phyloP scores from a whole-genome alignment of 768 basidiomycete species.

The Mycena leptocephala region DNA sequence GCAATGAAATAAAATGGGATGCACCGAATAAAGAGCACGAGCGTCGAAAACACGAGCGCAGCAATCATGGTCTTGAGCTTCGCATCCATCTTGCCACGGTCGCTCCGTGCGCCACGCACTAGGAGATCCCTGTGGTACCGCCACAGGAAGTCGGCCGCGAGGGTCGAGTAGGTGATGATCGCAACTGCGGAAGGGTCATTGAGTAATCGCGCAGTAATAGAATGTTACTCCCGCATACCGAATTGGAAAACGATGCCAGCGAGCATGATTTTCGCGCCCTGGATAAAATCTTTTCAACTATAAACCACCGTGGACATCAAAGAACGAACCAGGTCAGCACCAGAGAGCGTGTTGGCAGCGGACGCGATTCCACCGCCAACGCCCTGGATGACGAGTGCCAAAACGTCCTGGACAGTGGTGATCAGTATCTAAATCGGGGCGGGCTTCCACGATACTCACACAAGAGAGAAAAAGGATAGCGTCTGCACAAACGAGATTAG shows the following conservation, averaged over 20 bases:
- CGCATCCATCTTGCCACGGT: neutral
- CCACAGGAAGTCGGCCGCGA: constrained; percentile 63
- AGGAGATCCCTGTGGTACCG: constrained; percentile 58
- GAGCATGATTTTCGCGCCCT: constrained; percentile 64
- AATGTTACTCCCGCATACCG: constrained; percentile 41
- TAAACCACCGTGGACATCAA: neutral
- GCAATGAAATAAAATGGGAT: neutral
- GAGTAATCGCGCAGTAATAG: constrained; percentile 15
- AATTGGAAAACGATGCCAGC: constrained; percentile 77
- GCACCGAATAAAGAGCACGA: constrained; percentile 64
- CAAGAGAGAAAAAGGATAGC: constrained; percentile 55
- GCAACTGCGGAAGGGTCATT: constrained; percentile 50
- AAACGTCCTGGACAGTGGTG: neutral
- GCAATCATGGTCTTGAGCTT: constrained; percentile 45
- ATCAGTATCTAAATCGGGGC: neutral
- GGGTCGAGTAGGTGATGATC: constrained; percentile 59
- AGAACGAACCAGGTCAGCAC: constrained; percentile 6
- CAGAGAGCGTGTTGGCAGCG: neutral
- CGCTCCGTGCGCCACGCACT: constrained; percentile 15
- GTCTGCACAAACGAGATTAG: constrained; percentile 44
- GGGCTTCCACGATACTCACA: constrained; percentile 40
- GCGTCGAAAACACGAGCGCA: constrained; percentile 57
- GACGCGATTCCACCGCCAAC: constrained; percentile 24
- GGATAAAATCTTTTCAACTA: constrained; percentile 8
- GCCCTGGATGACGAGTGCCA: constrained; percentile 19